Evolutionary conservation across 2,329 filamentous ascomycete genomes (phyloP), one percentile per base, ranked within the genome.

Genomic region (Pseudomassariella vexata): DNA sequence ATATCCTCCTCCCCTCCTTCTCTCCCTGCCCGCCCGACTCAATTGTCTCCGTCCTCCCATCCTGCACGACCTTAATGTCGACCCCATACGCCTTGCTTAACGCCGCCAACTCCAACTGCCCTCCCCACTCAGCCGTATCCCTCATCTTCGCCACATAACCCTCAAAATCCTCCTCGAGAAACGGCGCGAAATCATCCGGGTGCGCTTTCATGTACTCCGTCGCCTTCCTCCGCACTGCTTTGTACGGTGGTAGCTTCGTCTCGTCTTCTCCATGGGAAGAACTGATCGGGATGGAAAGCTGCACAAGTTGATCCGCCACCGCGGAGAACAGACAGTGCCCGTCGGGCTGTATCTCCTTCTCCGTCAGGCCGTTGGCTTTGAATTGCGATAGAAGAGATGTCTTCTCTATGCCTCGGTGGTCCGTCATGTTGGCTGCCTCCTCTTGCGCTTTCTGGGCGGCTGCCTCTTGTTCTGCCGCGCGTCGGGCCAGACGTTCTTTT

Each of bases 281-380:
- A 32, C 38, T 44, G 14, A 79, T 48, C 2, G 68, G 49, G 10
- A 79, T 63, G 3, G 53, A 61, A 26, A 68, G 60, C 33, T 71
- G 65, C 33, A 61, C 62, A 32, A 95, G 68, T 59, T 95, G 88
- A 55, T 92, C 86, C 17, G 90, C 89, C 30, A 96, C 73, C 0
- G 92, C 88, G 11, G 87, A 84, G 61, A 96, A 98, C 11, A 98
- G 66, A 54, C 92, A 98, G 62, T 98, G 92, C 0, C 92, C 92
- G 59, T 98, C 90, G 0, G 92, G 87, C 23, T 74, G 74, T 36
- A 98, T 88, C 37, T 86, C 79, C 47, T 84, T 74, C 63, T 95
- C 85, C 14, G 65, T 66, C 11, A 96, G 69, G 1, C 68, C 68
- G 36, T 82, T 63, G 26, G 68, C 63, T 33, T 66, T 61, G 54